Evolutionary conservation across 306 rosid species (phyloP).

Genomic region (Rosa chinensis): DNA sequence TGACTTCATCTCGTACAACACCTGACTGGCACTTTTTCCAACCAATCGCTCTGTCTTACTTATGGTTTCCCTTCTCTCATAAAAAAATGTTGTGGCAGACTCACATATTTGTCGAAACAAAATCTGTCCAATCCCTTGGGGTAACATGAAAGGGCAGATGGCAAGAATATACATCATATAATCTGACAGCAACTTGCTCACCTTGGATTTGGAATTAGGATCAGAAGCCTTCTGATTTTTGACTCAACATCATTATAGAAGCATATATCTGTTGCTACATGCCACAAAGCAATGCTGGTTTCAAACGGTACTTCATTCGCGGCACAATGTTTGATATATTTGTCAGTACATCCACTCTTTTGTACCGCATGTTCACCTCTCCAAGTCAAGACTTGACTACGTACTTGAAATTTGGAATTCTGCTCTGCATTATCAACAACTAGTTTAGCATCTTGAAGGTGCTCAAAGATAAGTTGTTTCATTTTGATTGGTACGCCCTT

Average conservation of each 20-base stretch:
- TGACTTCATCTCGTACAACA: not conserved
- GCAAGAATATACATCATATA: slow-evolving; percentile 6
- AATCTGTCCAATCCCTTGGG: not conserved
- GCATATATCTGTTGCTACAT: slow-evolving; percentile 3
- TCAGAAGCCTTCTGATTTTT: not conserved
- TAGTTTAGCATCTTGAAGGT: slow-evolving; percentile 41
- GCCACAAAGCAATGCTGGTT: not conserved
- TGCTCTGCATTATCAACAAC: slow-evolving; percentile 26
- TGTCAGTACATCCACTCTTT: slow-evolving; percentile 33
- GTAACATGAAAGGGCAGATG: not conserved
- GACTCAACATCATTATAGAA: not conserved
- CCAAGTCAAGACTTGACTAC: slow-evolving; percentile 38
- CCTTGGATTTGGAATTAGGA: not conserved
- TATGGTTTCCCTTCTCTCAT: not conserved
- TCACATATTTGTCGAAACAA: not conserved
- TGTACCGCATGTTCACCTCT: slow-evolving; percentile 52
- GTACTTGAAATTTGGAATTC: not conserved
- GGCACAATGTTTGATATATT: not conserved
- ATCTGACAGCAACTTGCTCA: not conserved
- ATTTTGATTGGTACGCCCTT: slow-evolving; percentile 27
- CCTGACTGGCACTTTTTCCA: not conserved
- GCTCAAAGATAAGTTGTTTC: slow-evolving; percentile 34
- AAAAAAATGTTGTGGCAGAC: not conserved
- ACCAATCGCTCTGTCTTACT: not conserved
- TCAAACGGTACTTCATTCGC: not conserved